Percentiles rank a stretch among this genome's conserved stretches.
phyloP scores from a whole-genome alignment of 1,139 yeast genomes.

The Geotrichum macrosporum region DNA sequence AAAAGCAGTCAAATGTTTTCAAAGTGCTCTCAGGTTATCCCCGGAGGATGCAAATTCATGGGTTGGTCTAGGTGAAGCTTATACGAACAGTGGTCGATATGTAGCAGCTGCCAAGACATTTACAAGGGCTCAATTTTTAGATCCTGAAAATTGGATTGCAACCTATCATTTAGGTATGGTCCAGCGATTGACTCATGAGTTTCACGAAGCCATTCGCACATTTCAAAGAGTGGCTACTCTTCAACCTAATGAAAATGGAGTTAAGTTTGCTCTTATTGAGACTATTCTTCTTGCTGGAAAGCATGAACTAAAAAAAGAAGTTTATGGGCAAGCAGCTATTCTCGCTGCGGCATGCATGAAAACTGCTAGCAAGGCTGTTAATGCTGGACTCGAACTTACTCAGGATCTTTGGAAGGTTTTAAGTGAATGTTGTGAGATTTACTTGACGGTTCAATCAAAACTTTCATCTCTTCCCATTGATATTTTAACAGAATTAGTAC shows the following conservation, averaged over 20 bases:
- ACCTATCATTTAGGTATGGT: conserved; percentile 65
- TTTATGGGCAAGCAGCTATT: conserved; percentile 57
- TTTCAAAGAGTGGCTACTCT: conserved; percentile 44
- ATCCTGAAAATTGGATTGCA: conserved; percentile 56
- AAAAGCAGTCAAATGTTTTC: conserved; percentile 84
- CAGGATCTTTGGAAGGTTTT: conserved; percentile 54
- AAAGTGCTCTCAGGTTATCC: conserved; percentile 69
- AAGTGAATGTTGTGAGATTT: conserved; percentile 49
- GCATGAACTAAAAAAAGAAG: conserved; percentile 55
- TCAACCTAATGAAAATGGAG: conserved; percentile 53
- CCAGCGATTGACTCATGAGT: conserved; percentile 50
- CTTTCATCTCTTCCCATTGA: conserved; percentile 42
- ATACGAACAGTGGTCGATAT: conserved; percentile 73
- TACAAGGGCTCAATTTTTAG: conserved; percentile 54
- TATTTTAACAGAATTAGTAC: conserved; percentile 12
- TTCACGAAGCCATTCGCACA: conserved; percentile 43
- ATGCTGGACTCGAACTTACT: conserved; percentile 33
- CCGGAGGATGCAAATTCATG: conserved; percentile 72
- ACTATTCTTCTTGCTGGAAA: conserved; percentile 53
- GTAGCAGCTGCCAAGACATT: conserved; percentile 87
- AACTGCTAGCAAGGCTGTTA: conserved; percentile 37
- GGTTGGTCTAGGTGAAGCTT: conserved; percentile 94
- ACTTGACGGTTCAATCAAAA: conserved; percentile 44
- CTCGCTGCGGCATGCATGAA: conserved; percentile 40
- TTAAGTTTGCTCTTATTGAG: conserved; percentile 55